phyloP scores from a whole-genome alignment of 1,284 basidiomycete species.

The Apiotrichum sp. region DNA sequence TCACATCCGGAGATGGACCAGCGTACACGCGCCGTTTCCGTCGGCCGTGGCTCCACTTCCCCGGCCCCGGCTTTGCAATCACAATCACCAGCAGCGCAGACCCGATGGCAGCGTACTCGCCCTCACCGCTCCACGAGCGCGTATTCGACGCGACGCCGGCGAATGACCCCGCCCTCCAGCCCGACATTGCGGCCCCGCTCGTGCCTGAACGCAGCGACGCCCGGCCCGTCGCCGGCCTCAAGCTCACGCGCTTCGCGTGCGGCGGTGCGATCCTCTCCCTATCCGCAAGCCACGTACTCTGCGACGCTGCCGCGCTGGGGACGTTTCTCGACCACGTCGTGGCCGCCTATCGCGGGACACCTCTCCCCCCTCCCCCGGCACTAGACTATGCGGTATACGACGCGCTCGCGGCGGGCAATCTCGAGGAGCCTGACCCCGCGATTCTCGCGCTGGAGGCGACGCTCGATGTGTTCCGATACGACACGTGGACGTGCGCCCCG shows the following conservation, averaged over 20 bases:
- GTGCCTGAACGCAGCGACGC: not conserved
- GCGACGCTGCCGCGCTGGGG: conserved; percentile 7
- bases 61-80: conserved; percentile 48
- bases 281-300: conserved; percentile 1
- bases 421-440: not conserved
- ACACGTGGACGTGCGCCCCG: conserved; percentile 3
- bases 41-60: conserved; percentile 12
- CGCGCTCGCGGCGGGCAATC: conserved; percentile 1
- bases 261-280: conserved; percentile 4
- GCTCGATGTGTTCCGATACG: conserved; percentile 16
- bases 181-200: not conserved
- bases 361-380: not conserved
- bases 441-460: not conserved
- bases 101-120: too few species aligned
- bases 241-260: conserved; percentile 9
- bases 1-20: not conserved
- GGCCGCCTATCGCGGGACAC: not conserved
- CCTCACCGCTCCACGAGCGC: not conserved
- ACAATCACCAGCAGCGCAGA: conserved; percentile 17
- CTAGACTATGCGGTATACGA: conserved; percentile 2
- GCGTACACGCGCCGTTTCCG: conserved; percentile 8
- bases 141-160: not conserved
- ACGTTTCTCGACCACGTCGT: not conserved
- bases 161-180: conserved; percentile 7
- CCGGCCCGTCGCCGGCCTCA: not conserved